Evolutionary conservation across 768 basidiomycete species (phyloP), one percentile per base, ranked within the genome.

Genomic region (Rossbeevera mucosa): DNA sequence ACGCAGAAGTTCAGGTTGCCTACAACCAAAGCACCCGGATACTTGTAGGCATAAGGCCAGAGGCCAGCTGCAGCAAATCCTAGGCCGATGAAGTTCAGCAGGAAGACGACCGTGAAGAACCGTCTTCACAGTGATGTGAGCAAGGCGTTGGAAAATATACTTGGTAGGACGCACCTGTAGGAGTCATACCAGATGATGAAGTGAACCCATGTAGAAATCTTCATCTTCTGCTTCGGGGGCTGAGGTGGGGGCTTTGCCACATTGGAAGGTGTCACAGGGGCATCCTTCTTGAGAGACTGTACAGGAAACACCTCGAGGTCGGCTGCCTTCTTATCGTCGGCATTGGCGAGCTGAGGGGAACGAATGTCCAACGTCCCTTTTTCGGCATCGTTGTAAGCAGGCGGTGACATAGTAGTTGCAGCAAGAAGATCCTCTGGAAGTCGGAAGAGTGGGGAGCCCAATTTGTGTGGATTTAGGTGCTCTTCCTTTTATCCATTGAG

Each of bases 171-270:
- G 7, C 52, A 84, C 88, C 86, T 75, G 62, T 91, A 91, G 0
- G 82, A 84, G 60, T 91, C 87, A 68, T 83, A 90, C 88, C 88
- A 91, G 22, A 89, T 66, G 51, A 76, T 76, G 65, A 82, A 81
- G 44, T 75, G 65, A 31, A 84, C 76, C 74, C 82, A 83, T 52
- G 74, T 79, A 1, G 85, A 80, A 25, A 75, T 76, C 62, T 81
- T 78, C 65, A 75, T 77, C 74, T 80, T 83, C 29, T 74, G 74
- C 44, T 72, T 64, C 16, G 74, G 65, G 2, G 74, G 64, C 24
- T 64, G 53, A 9, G 63, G 51, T 50, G 70, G 69, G 42, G 68
- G 64, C 58, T 72, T 74, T 28, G 63, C 70, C 21, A 68, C 56
- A n/a, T 63, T 66, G 22, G 66, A 69, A 14, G 70, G 61, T 5